Evolutionary conservation across 2,329 filamentous ascomycete genomes (phyloP).

Genomic region (Penicillium vulpinum): DNA sequence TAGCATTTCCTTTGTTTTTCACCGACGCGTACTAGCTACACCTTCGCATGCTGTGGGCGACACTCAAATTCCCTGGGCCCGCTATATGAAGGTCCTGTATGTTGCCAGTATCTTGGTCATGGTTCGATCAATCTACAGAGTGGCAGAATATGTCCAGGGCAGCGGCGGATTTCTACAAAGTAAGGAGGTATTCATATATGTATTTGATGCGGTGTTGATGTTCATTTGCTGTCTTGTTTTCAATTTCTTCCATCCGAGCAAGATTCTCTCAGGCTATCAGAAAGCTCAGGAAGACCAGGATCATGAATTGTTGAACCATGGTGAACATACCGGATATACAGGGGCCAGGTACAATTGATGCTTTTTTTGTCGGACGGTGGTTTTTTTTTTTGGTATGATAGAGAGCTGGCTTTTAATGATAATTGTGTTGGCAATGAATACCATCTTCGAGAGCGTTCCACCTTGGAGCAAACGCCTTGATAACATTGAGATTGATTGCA

Average conservation of each 20-base stretch:
- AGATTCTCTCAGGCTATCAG: background rate
- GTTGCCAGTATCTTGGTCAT: conserved; percentile 14
- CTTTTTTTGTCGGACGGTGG: background rate
- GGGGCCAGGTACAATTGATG: background rate
- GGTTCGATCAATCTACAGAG: conserved; percentile 19
- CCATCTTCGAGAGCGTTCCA: no score
- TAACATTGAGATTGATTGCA: background rate
- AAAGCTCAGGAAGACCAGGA: background rate
- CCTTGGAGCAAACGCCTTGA: background rate
- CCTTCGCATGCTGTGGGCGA: conserved; percentile 2
- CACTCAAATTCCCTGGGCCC: conserved; percentile 9
- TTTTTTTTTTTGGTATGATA: background rate
- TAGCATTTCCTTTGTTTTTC: conserved; percentile 17
- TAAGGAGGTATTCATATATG: conserved; percentile 16
- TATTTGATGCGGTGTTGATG: conserved; percentile 20
- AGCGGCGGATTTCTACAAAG: conserved; percentile 16
- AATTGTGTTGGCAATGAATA: background rate
- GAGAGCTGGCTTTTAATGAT: background rate
- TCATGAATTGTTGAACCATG: conserved; percentile 14
- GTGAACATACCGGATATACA: background rate
- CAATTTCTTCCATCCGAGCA: conserved; percentile 16
- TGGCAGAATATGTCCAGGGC: conserved; percentile 20
- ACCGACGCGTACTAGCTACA: conserved; percentile 16
- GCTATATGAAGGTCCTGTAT: conserved; percentile 19
- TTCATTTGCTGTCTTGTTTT: conserved; percentile 15